Evolutionary conservation across 441 rosid genomes (phyloP).

Genomic region (Populus hybrid): DNA sequence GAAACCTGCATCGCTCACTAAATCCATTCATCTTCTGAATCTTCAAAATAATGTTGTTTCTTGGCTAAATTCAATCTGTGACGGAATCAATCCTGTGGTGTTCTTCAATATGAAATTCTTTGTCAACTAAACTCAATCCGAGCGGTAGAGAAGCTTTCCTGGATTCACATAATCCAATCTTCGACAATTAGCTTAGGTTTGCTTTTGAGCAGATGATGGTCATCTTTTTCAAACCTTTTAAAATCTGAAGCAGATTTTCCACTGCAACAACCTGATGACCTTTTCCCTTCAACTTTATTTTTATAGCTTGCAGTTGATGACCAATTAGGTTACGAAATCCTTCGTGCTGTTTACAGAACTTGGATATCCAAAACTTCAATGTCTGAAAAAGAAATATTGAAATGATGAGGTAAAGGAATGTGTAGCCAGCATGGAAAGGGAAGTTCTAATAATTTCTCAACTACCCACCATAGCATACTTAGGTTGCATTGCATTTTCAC

Average conservation of each 20-base stretch:
- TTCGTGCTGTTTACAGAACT: background rate
- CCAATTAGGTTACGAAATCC: background rate
- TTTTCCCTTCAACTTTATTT: background rate
- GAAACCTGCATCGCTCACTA: background rate
- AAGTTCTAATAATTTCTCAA: background rate
- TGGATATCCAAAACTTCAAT: background rate
- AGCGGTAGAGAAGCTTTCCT: background rate
- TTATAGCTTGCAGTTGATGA: background rate
- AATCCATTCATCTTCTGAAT: too few relatives aligned
- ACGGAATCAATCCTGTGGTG: too few relatives aligned
- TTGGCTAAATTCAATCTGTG: too few relatives aligned
- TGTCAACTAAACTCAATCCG: background rate
- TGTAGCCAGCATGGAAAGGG: background rate
- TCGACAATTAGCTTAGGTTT: background rate
- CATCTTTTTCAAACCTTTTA: background rate
- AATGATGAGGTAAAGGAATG: background rate
- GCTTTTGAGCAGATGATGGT: background rate
- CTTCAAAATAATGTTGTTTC: too few relatives aligned
- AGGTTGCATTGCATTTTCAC: background rate
- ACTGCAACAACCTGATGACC: background rate
- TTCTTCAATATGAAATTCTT: too few relatives aligned
- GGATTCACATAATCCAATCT: background rate
- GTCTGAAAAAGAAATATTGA: background rate
- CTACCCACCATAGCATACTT: background rate
- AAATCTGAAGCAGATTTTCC: background rate